Percentiles rank a stretch among this genome's conserved stretches.
Evolutionary conservation across 2,329 filamentous ascomycete species (phyloP).

Genomic region (Monosporascus sp.): DNA sequence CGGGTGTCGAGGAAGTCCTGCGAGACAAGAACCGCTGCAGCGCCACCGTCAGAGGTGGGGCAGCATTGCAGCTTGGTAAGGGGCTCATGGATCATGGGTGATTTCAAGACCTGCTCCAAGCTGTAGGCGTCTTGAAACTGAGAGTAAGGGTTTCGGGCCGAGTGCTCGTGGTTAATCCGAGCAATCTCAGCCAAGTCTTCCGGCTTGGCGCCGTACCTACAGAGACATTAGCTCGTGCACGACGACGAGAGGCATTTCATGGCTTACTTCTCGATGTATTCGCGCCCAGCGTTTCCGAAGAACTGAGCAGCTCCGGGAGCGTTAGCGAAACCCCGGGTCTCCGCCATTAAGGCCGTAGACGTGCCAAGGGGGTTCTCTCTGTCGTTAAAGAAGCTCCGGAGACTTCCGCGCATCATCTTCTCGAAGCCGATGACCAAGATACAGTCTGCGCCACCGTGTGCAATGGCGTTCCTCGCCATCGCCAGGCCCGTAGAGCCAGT

Average conservation of each 20-base stretch:
- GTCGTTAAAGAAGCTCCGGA: slow-evolving; percentile 81
- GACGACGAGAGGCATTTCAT: background rate
- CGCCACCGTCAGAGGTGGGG: slow-evolving; percentile 88
- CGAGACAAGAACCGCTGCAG: slow-evolving; percentile 83
- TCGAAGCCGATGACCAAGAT: slow-evolving; percentile 92
- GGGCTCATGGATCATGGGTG: slow-evolving; percentile 75
- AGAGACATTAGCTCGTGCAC: slow-evolving; percentile 7
- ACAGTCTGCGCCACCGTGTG: slow-evolving; percentile 77
- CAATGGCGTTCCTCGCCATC: slow-evolving; percentile 76
- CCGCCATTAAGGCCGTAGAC: slow-evolving; percentile 71
- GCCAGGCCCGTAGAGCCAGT: slow-evolving; percentile 89
- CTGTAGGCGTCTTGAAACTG: slow-evolving; percentile 94
- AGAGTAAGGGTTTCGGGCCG: slow-evolving; percentile 90
- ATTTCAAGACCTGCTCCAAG: slow-evolving; percentile 70
- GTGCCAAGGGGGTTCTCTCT: slow-evolving; percentile 73
- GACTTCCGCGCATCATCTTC: slow-evolving; percentile 93
- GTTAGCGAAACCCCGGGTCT: slow-evolving; percentile 74
- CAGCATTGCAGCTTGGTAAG: slow-evolving; percentile 98
- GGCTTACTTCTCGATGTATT: slow-evolving; percentile 87
- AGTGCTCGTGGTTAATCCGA: slow-evolving; percentile 88
- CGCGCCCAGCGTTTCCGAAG: slow-evolving; percentile 88
- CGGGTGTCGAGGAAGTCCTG: slow-evolving; percentile 81
- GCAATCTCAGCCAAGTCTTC: slow-evolving; percentile 95
- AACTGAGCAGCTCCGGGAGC: slow-evolving; percentile 85
- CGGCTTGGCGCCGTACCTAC: slow-evolving; percentile 70